Evolutionary conservation across 495 filamentous ascomycete species (phyloP), one percentile per base, ranked within the genome.

Genomic region (Penicillium robsamsonii): DNA sequence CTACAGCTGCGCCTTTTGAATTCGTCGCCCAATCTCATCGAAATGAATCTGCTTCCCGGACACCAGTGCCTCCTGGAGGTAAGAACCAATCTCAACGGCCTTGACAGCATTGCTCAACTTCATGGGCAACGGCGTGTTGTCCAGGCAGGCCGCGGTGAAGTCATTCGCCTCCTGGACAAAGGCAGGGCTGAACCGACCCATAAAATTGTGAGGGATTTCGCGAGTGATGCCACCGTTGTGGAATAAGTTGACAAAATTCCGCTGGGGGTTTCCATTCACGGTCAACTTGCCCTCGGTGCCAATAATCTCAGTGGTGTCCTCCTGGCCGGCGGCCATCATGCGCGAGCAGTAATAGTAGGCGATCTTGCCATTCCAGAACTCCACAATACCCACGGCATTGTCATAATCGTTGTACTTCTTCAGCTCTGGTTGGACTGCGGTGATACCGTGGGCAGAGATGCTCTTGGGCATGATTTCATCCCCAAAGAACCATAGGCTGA

Each of bases 291-390:
- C 84, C 56, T 78, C 71, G 0, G 83, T 85, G 6, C 84, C 84
- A 52, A 87, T 81, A 43, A 87, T 76, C 65, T 87, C 84, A 0
- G 83, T 84, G 45, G 75, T 79, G 61, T 87, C 84, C 54, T 84
- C 76, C 68, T 86, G 83, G 0, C 84, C 84, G 2, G 78, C 74
- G 0, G 79, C 75, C 80, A 85, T 86, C 81, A 83, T 86, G 7
- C 84, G 72, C 17, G 70, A 75, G 30, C 68, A 72, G 61, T 82
- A 86, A 49, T 82, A 80, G 60, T 85, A 85, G 8, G 83, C 84
- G 42, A 87, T 78, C 64, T 75, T 74, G 6, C 81, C 83, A 50
- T 74, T 76, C 54, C 74, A 77, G 67, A 86, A 87, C 68, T 87
- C 84, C 9, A 85, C 79, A 20, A 85, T 68, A 2, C 81, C 83